Percentiles rank a stretch among this genome's conserved stretches.
phyloP scores from a whole-genome alignment of 768 basidiomycete species.

The Lepiota venenata region DNA sequence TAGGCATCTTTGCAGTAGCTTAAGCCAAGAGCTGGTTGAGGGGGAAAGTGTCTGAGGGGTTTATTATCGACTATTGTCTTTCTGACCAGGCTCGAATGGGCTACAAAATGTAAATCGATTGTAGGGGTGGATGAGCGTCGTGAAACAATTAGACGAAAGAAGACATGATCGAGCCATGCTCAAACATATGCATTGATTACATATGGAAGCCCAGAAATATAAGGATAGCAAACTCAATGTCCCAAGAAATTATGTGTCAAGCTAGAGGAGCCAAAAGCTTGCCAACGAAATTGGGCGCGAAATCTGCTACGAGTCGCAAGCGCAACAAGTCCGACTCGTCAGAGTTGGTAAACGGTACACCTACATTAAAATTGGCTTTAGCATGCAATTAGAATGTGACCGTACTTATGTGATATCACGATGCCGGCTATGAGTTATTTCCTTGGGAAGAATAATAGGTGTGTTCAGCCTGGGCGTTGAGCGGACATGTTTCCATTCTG shows the following conservation, averaged over 20 bases:
- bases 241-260: too few relatives aligned
- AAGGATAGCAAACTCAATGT: too few relatives aligned
- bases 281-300: conserved; percentile 44
- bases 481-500: conserved; percentile 70
- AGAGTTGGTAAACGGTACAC: conserved; percentile 65
- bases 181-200: too few relatives aligned
- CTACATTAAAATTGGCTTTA: conserved; percentile 80
- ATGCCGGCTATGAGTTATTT: conserved; percentile 76
- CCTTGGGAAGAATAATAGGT: conserved; percentile 85
- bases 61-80: conserved; percentile 27
- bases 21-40: neutral
- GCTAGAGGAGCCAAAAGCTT: conserved; percentile 19
- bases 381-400: conserved; percentile 6
- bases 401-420: neutral
- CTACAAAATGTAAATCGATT: too few relatives aligned
- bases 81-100: conserved; percentile 17
- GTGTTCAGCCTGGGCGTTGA: conserved; percentile 85
- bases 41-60: too few relatives aligned
- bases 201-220: too few relatives aligned
- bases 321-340: conserved; percentile 82
- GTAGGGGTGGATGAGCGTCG: too few relatives aligned
- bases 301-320: conserved; percentile 76
- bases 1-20: conserved; percentile 31
- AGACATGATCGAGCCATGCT: too few relatives aligned
- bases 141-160: too few relatives aligned